Evolutionary conservation across 176 grass and related monocot genomes (phyloP).

Genomic region (Carex scoparia): DNA sequence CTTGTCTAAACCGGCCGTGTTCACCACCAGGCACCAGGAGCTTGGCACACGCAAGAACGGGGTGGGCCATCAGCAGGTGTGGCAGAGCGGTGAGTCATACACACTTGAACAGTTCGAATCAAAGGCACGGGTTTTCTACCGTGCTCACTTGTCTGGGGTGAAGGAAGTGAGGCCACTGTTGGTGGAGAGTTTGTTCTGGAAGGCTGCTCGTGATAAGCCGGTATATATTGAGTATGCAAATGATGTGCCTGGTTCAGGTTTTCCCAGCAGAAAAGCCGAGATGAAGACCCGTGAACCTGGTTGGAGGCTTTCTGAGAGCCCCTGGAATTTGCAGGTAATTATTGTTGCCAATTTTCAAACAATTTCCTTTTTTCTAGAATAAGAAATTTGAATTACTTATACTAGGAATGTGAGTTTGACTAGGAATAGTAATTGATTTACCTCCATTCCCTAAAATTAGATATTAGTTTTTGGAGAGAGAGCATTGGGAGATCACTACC

Average conservation of each 20-base stretch:
- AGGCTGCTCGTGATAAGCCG: slow-evolving; percentile 52
- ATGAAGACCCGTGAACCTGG: slow-evolving; percentile 37
- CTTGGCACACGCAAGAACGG: slow-evolving; percentile 42
- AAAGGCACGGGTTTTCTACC: slow-evolving; percentile 75
- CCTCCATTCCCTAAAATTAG: neutral
- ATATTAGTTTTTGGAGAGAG: neutral
- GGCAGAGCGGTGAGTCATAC: slow-evolving; percentile 94
- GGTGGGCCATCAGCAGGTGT: slow-evolving; percentile 47
- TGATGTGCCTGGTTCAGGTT: slow-evolving; percentile 87
- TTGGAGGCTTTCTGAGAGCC: slow-evolving; percentile 75
- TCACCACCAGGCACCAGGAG: slow-evolving; percentile 75
- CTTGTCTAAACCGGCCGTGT: slow-evolving; percentile 16
- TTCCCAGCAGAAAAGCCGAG: slow-evolving; percentile 42
- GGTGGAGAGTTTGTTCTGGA: slow-evolving; percentile 90
- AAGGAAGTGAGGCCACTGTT: slow-evolving; percentile 51
- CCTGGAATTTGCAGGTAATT: slow-evolving; percentile 78
- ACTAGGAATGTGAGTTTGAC: neutral
- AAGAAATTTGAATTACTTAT: neutral
- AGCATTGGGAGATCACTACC: neutral
- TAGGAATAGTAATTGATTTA: neutral
- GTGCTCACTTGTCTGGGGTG: slow-evolving; percentile 41
- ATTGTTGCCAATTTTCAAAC: neutral
- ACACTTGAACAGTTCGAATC: slow-evolving; percentile 82
- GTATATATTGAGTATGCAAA: slow-evolving; percentile 95
- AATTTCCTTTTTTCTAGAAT: neutral